Evolutionary conservation across 257 asterid genomes (phyloP).

Genomic region (Nicotiana noctiflora): DNA sequence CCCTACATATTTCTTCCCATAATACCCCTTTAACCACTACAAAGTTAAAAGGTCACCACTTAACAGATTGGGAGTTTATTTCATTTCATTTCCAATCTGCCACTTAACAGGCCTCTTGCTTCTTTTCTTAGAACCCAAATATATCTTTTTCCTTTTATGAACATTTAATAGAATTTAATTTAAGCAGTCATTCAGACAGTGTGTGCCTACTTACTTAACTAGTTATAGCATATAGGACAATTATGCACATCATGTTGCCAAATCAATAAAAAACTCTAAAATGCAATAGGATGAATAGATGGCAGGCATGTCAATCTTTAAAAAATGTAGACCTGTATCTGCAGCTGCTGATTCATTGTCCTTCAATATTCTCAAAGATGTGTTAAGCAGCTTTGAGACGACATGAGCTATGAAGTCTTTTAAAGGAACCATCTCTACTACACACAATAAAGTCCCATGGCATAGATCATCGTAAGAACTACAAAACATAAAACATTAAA

Average conservation of each 20-base stretch:
- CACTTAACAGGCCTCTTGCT: not conserved
- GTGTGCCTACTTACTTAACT: slow-evolving; percentile 5
- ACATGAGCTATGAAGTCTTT: slow-evolving; percentile 37
- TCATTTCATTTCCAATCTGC: not conserved
- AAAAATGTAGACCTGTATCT: slow-evolving; percentile 47
- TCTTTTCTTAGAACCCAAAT: not conserved
- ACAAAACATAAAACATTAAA: slow-evolving; percentile 15
- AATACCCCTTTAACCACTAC: not conserved
- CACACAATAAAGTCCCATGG: slow-evolving; percentile 35
- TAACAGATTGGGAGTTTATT: not conserved
- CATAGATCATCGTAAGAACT: slow-evolving; percentile 56
- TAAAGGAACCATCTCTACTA: slow-evolving; percentile 54
- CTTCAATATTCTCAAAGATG: slow-evolving; percentile 29
- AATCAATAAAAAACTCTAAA: not conserved
- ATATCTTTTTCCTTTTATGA: not conserved
- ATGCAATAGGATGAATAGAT: not conserved
- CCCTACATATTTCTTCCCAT: not conserved
- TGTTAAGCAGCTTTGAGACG: slow-evolving; percentile 47
- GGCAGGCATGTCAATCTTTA: not conserved
- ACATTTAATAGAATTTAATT: not conserved
- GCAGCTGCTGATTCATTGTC: slow-evolving; percentile 32
- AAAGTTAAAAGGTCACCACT: not conserved
- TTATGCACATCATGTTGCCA: not conserved
- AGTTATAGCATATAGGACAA: not conserved
- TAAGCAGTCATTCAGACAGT: not conserved